Base-by-base conservation (phyloP, 2,329 filamentous ascomycete genomes). In the Paraconiothyrium brasiliense region DNA sequence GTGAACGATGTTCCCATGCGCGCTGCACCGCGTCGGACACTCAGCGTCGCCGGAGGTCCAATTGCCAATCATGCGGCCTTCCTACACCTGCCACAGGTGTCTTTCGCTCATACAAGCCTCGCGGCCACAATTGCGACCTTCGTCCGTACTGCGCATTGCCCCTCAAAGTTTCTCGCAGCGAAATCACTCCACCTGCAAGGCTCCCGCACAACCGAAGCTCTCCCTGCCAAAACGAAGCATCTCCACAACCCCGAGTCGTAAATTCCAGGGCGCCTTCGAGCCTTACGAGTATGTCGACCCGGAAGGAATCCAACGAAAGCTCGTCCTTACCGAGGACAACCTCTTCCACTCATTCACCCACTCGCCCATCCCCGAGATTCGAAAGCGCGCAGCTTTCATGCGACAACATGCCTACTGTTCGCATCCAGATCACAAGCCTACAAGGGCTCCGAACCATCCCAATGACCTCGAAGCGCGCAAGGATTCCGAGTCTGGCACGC, bases 341-440 rank as follows among this genome's bases (percentile, higher is more conserved):
- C 89, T 99, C 59, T 99, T 98, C 84, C 94, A 99, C 80, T 89
- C 92, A 10, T 97, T 95, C 78, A 92, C 92, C 39, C 85, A 90
- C 66, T 99, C 95, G 14, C 95, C 96, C 9, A 91, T 94, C 46
- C 90, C 92, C 43, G 90, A 92, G 64, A 97, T 99, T 66, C 89
- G 94, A 70, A 88, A 89, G 71, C 90, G 95, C 69, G 95, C 94
- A 32, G 92, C 91, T 10, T 96, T 92, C 73, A 98, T 98, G 81
- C 92, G 90, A 76, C 91, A 96, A 74, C 93, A 97, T 83, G 94
- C 94, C 14, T 92, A 93, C 79, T 99, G 95, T 75, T 92, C 95
- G 30, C 95, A 99, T 74, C 92, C 93, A 6, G 89, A 91, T 58
- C 95, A 99, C 78, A 89, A 90, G 70, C 87, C 90, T 58, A 94